A percentile compares a stretch with the other conserved stretches of the same genome.
These are phyloP conservation scores for Cladorrhinum samala DNA, from an alignment of 495 filamentous ascomycete species.

Conservation along the genomic window DNA sequence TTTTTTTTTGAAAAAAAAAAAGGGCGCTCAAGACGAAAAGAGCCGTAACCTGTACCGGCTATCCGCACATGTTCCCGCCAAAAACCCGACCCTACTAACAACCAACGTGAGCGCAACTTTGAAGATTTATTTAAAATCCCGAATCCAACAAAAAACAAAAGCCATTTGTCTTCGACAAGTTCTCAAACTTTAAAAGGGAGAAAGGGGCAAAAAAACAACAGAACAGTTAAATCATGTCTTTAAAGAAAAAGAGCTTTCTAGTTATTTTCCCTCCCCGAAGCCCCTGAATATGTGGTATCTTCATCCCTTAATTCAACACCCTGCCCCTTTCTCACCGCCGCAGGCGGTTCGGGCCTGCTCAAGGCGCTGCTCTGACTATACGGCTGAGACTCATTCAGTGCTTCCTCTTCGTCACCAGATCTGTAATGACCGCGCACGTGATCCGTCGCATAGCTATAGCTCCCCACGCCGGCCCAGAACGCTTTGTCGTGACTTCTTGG, in stretches of 20 bases:
- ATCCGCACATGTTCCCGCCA: no score
- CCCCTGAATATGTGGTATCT: constrained; percentile 12
- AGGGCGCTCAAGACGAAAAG: no score
- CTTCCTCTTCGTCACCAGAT: constrained; percentile 32
- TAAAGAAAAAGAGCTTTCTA: neutral
- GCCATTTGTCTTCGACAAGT: no score
- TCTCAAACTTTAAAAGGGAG: no score
- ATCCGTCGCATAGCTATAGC: constrained; percentile 42
- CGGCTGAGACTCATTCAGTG: constrained; percentile 6
- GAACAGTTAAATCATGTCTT: neutral
- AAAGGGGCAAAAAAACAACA: neutral
- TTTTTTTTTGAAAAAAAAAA: no score
- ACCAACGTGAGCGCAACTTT: no score
- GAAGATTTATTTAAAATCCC: no score
- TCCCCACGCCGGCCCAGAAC: constrained; percentile 58
- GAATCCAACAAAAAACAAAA: no score
- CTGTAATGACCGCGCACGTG: constrained; percentile 29
- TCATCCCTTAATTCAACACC: constrained; percentile 4
- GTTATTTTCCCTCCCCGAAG: neutral
- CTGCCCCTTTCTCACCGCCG: constrained; percentile 11
- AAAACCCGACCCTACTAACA: no score
- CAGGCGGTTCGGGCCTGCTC: constrained; percentile 3
- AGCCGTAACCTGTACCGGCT: no score
- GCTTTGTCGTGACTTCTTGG: constrained; percentile 46
- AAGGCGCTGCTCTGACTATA: constrained; percentile 15